Conservation (phyloP, 2,329 filamentous ascomycete genomes). For the Claviceps cyperi region DNA sequence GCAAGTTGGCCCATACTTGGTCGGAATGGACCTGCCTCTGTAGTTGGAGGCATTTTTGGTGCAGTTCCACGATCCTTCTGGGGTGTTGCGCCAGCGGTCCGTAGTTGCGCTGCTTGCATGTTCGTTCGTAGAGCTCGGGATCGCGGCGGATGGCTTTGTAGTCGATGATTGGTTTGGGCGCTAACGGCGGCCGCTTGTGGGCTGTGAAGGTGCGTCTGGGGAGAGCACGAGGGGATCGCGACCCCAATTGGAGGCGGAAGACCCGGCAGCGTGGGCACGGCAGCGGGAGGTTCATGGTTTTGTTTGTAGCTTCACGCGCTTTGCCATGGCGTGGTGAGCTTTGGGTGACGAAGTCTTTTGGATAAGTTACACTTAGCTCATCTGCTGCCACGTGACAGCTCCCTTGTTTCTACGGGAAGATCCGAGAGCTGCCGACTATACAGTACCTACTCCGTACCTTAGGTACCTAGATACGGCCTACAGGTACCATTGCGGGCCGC, state of each 20-base stretch:
- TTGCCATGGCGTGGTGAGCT: no score
- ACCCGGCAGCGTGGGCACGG: conserved; percentile 13
- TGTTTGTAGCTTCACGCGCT: no score
- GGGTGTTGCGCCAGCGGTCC: conserved; percentile 38
- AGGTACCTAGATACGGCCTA: no score
- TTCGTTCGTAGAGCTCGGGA: conserved; percentile 64
- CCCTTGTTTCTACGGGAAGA: no score
- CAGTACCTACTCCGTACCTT: no score
- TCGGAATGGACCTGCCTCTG: conserved; percentile 46
- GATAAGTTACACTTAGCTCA: no score
- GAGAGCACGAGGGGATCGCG: neutral
- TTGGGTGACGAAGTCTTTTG: no score
- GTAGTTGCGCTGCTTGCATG: conserved; percentile 80
- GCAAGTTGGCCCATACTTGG: conserved; percentile 50
- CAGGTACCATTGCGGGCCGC: no score
- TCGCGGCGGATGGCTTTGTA: conserved; percentile 84
- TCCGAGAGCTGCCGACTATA: no score
- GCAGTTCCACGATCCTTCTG: conserved; percentile 38
- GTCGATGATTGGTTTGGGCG: conserved; percentile 67
- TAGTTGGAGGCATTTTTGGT: conserved; percentile 42
- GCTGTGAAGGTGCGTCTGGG: conserved; percentile 13
- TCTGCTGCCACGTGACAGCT: no score
- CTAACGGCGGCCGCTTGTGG: conserved; percentile 46
- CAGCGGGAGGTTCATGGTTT: conserved; percentile 17
- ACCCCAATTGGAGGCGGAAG: neutral